Base-by-base conservation (phyloP, 305 asterid species). In the Fraxinus velutina region DNA sequence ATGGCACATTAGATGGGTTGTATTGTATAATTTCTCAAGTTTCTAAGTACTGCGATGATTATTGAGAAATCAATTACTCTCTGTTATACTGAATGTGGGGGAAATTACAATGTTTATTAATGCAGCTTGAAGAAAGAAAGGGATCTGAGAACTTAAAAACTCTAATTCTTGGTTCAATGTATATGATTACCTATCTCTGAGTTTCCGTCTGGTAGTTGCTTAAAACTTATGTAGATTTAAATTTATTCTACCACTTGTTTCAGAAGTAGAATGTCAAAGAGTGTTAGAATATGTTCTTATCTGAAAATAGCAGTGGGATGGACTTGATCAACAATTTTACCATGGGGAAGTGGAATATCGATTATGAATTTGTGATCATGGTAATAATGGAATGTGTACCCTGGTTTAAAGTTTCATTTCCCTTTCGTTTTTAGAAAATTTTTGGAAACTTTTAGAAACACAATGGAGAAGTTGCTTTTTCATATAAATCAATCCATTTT, bases 131-230 rank as follows among this genome's bases (percentile, higher is more conserved):
- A 72, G 13, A 10, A 37, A 52, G 44, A 33, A 71, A 13, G 73
- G 64, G 82, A 21, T 47, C 73, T 73, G 78, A 72, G 78, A 72
- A 29, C 42, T 64, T 66, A 8, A 78, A 33, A 21, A 75, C 78
- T 24, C 36, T 29, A 17, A 52, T 72, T 12, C 71, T 75, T 77
- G 79, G 78, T 80, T 12, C 73, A 77, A 62, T 44, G 12, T 42
- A 19, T 79, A 13, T n/a, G 33, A 5, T 82, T 32, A 39, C 42
- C 47, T 19, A 60, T 80, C 39, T 75, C 30, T 57, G 50, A 60
- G 68, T 55, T 68, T 78, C 78, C 70, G 3, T 36, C 19, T 42
- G 70, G 37, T 79, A 75, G 30, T 75, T 75, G 76, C 80, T 76
- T 44, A 71, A 44, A 9, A n/a, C 29, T 50, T 57, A 34, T 76